A percentile compares a stretch with the other conserved stretches of the same genome.
phyloP scores from a whole-genome alignment of 2,329 filamentous ascomycete species.

The Aspergillus thermomutatus region DNA sequence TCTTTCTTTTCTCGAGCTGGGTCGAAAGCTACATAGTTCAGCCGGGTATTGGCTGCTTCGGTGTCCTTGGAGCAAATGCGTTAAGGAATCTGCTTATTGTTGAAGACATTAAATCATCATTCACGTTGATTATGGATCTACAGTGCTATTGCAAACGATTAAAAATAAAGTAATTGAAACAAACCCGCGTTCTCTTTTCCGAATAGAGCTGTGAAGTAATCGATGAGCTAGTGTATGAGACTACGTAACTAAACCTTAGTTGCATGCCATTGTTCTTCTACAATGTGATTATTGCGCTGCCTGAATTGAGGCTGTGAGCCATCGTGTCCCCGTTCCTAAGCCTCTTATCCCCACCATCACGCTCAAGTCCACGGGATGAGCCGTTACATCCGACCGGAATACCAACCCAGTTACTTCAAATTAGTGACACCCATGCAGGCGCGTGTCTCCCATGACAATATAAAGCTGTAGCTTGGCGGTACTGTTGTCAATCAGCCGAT shows the following conservation, averaged over 20 bases:
- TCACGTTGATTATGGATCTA: neutral
- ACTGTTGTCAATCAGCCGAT: neutral
- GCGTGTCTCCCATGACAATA: neutral
- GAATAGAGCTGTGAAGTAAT: too few species aligned
- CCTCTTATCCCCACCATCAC: too few species aligned
- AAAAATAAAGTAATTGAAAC: neutral
- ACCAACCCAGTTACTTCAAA: neutral
- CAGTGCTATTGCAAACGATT: too few species aligned
- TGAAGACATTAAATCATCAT: neutral
- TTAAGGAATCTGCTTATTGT: neutral
- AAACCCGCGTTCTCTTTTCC: neutral
- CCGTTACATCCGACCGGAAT: constrained; percentile 8
- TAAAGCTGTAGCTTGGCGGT: neutral
- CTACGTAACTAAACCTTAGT: neutral
- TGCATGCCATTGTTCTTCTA: neutral
- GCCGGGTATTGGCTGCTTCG: neutral
- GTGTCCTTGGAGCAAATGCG: neutral
- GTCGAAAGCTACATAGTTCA: neutral
- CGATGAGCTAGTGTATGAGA: neutral
- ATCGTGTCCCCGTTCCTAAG: too few species aligned
- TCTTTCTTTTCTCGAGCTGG: neutral
- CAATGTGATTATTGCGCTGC: neutral
- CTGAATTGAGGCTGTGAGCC: neutral
- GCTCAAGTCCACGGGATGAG: neutral
- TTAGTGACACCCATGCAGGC: neutral